phyloP scores from a whole-genome alignment of 2,329 filamentous ascomycete genomes.

The Trichoderma polysporum region DNA sequence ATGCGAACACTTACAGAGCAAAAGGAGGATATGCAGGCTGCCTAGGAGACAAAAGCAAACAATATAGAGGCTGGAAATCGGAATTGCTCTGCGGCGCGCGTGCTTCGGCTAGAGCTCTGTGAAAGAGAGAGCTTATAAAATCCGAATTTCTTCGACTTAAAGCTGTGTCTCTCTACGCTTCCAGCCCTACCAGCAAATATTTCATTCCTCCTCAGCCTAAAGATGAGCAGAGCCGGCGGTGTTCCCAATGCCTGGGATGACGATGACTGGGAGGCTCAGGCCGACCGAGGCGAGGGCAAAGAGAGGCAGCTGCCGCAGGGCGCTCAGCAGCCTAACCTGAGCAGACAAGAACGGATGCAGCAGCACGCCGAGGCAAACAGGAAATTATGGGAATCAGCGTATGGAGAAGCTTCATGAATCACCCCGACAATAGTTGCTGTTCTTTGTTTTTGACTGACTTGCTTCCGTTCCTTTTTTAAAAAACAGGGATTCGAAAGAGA shows the following conservation, averaged over 20 bases:
- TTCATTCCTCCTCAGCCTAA: neutral
- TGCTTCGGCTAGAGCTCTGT: neutral
- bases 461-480: neutral
- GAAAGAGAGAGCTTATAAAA: neutral
- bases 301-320: conserved; percentile 36
- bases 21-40: neutral
- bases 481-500: conserved; percentile 66
- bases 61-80: neutral
- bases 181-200: conserved; percentile 28
- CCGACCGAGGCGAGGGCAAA: conserved; percentile 55
- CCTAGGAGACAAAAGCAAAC: neutral
- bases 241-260: conserved; percentile 84
- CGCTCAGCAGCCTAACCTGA: conserved; percentile 47
- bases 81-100: neutral
- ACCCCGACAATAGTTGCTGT: neutral
- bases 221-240: conserved; percentile 43
- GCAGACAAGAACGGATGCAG: conserved; percentile 74
- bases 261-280: conserved; percentile 82
- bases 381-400: conserved; percentile 88
- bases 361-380: conserved; percentile 81
- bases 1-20: neutral
- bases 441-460: neutral
- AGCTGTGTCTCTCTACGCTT: neutral
- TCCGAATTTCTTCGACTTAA: neutral
- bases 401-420: conserved; percentile 35